phyloP scores from a whole-genome alignment of 148 eudicot genomes.

The Rhododendron vialii region DNA sequence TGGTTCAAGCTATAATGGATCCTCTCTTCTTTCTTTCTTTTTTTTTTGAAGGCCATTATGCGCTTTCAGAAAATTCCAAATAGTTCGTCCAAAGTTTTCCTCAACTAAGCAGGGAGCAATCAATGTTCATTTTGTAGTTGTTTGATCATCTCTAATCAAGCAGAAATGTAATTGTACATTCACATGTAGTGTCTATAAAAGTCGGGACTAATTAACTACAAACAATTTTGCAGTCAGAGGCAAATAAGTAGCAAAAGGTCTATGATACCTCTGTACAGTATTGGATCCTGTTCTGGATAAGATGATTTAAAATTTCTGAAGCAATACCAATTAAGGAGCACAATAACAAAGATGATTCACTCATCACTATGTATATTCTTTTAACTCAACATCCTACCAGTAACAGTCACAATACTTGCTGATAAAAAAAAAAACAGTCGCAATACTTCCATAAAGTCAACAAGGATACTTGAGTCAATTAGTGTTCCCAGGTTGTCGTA shows the following conservation, averaged over 20 bases:
- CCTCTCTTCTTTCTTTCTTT: not conserved
- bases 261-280: slow-evolving; percentile 47
- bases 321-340: slow-evolving; percentile 29
- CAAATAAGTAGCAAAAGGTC: not conserved
- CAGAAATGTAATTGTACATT: not conserved
- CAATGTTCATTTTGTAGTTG: not conserved
- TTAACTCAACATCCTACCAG: not conserved
- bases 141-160: not conserved
- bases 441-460: not conserved
- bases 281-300: slow-evolving; percentile 33
- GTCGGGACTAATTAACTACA: not conserved
- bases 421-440: not conserved
- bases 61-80: not conserved
- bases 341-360: slow-evolving; percentile 1
- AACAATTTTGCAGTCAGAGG: not conserved
- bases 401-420: not conserved
- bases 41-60: not conserved
- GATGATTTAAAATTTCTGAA: slow-evolving; percentile 44
- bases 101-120: not conserved
- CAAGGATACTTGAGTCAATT: slow-evolving; percentile 51
- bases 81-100: not conserved
- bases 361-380: not conserved
- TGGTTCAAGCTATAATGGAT: not conserved
- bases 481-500: slow-evolving; percentile 37
- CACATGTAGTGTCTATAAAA: not conserved